These are phyloP conservation scores for Pseudonectria buxi DNA, from an alignment of 2,329 filamentous ascomycete species.

Conservation along the genomic window DNA sequence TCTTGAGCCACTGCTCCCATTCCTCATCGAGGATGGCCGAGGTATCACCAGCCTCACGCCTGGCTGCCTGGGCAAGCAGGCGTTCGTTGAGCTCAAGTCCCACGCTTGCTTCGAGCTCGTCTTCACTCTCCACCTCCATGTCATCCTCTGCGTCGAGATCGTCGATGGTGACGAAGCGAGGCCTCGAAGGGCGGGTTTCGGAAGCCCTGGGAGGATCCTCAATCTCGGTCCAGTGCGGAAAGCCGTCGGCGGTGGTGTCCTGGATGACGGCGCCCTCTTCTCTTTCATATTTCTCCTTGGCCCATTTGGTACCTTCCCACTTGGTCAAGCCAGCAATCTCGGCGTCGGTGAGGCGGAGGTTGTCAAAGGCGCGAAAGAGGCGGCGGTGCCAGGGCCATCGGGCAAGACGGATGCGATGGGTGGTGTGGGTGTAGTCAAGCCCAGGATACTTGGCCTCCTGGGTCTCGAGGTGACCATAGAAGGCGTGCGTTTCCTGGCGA, in stretches of 20 bases:
- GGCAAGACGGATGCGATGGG: conserved; percentile 70
- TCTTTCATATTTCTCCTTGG: conserved; percentile 70
- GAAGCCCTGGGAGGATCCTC: conserved; percentile 11
- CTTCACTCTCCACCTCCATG: conserved; percentile 46
- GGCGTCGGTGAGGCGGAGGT: conserved; percentile 56
- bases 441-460: conserved; percentile 77
- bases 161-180: conserved; percentile 13
- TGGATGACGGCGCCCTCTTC: conserved; percentile 64
- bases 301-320: conserved; percentile 81
- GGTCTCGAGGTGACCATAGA: conserved; percentile 73
- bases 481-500: conserved; percentile 69
- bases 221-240: conserved; percentile 48
- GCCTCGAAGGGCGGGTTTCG: conserved; percentile 8
- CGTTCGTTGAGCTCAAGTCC: conserved; percentile 57
- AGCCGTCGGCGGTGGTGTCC: conserved; percentile 66
- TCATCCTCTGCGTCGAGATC: conserved; percentile 28
- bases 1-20: conserved; percentile 70
- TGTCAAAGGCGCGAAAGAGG: conserved; percentile 70
- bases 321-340: conserved; percentile 69
- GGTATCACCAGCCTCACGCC: conserved; percentile 53
- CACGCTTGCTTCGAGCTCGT: conserved; percentile 47
- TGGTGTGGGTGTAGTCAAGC: conserved; percentile 67
- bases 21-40: conserved; percentile 59
- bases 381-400: conserved; percentile 71
- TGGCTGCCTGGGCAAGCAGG: conserved; percentile 57